phyloP scores from a whole-genome alignment of 192 early-diverging fungal species.

The Coemansia sp. region DNA sequence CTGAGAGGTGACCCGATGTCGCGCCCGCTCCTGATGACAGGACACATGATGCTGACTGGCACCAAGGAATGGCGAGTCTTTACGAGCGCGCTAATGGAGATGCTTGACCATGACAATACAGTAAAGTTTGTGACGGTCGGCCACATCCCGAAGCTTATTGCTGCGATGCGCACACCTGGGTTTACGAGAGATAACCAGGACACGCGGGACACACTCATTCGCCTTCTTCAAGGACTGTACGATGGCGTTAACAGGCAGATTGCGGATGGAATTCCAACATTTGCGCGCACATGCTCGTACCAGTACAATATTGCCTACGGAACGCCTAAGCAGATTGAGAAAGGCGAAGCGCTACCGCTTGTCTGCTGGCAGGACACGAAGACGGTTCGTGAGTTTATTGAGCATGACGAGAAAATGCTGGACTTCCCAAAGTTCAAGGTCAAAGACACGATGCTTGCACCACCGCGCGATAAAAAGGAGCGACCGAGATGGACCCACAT shows the following conservation, averaged over 20 bases:
- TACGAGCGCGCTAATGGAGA: background rate
- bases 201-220: no score
- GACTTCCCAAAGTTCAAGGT: background rate
- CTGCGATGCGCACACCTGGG: no score
- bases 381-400: background rate
- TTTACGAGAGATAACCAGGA: no score
- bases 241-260: background rate
- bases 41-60: background rate
- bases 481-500: background rate
- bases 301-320: background rate
- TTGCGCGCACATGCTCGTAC: background rate
- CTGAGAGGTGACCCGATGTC: background rate
- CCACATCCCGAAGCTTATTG: no score
- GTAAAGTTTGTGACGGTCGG: no score
- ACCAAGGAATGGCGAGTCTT: background rate
- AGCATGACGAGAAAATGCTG: background rate
- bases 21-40: background rate
- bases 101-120: background rate
- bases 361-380: background rate
- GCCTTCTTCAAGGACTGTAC: background rate
- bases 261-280: no score
- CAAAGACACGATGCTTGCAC: background rate
- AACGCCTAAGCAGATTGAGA: background rate
- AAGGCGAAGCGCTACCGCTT: background rate
- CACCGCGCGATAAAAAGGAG: no score